phyloP scores from a whole-genome alignment of 768 basidiomycete species.

The Tricholoma hemisulphureum region DNA sequence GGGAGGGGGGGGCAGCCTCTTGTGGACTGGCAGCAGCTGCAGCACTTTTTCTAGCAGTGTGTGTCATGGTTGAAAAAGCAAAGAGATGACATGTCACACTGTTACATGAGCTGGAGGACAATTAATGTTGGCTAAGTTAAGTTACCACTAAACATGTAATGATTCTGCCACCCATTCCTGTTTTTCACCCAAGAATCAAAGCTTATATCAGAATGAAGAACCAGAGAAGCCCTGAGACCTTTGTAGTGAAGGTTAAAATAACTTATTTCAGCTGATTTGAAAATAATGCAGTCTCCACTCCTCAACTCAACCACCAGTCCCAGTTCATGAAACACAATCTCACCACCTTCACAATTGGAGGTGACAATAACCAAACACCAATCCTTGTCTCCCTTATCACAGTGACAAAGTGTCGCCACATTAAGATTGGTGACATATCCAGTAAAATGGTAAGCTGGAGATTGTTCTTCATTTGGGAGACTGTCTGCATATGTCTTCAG shows the following conservation, averaged over 20 bases:
- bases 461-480: constrained; percentile 16
- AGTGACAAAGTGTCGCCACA: constrained; percentile 18
- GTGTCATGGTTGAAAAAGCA: constrained; percentile 12
- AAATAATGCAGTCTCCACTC: constrained; percentile 14
- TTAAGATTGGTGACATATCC: constrained; percentile 27
- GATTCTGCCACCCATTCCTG: constrained; percentile 7
- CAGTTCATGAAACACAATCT: constrained; percentile 17
- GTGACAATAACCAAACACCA: constrained; percentile 22
- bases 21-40: no score
- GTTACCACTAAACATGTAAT: not conserved
- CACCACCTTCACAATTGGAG: constrained; percentile 16
- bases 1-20: no score
- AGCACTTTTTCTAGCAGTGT: no score
- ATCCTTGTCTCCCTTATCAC: constrained; percentile 19
- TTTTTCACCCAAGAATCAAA: constrained; percentile 6
- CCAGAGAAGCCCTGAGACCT: constrained; percentile 20
- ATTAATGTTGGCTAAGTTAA: not conserved
- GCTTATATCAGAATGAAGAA: constrained; percentile 21
- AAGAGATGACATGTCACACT: not conserved
- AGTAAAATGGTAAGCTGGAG: constrained; percentile 22
- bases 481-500: constrained; percentile 16
- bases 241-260: constrained; percentile 24
- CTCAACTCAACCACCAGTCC: constrained; percentile 14
- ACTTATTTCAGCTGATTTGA: constrained; percentile 15
- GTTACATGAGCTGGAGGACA: not conserved